phyloP scores from a whole-genome alignment of 2,329 filamentous ascomycete genomes.

The Xylariaceae sp. region DNA sequence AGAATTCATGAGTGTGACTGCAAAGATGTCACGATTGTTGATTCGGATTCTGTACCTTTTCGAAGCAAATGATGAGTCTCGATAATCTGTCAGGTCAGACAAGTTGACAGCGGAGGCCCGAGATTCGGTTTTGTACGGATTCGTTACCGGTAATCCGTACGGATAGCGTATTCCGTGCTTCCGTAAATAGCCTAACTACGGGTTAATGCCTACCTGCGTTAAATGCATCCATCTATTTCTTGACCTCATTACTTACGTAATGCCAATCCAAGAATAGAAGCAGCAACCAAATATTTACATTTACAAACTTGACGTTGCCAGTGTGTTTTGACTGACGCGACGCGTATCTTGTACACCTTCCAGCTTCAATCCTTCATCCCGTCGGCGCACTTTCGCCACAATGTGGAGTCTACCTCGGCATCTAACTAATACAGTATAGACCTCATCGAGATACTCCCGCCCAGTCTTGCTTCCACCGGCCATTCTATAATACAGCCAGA shows the following conservation, averaged over 20 bases:
- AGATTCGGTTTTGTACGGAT: too few relatives aligned
- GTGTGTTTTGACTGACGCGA: not conserved
- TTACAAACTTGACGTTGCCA: too few relatives aligned
- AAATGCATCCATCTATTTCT: not conserved
- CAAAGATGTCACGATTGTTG: too few relatives aligned
- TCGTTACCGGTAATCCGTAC: not conserved
- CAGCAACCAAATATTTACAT: too few relatives aligned
- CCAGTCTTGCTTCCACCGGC: not conserved
- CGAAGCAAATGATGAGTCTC: not conserved
- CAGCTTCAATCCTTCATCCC: not conserved
- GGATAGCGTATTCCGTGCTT: not conserved
- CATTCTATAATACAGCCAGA: not conserved
- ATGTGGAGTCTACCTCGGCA: not conserved
- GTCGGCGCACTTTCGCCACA: not conserved
- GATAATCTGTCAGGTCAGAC: too few relatives aligned
- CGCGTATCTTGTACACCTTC: not conserved
- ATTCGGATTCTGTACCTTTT: not conserved
- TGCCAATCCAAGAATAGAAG: too few relatives aligned
- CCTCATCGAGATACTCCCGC: not conserved
- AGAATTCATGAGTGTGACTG: too few relatives aligned
- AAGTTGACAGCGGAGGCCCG: too few relatives aligned
- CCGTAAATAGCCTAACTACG: not conserved
- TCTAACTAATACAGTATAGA: not conserved
- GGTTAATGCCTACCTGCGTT: not conserved
- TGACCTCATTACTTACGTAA: too few relatives aligned